Percentiles rank a stretch among this genome's conserved stretches.
Evolutionary conservation across 108 stramenopile genomes (phyloP).

Genomic region (Skeletonema potamos): DNA sequence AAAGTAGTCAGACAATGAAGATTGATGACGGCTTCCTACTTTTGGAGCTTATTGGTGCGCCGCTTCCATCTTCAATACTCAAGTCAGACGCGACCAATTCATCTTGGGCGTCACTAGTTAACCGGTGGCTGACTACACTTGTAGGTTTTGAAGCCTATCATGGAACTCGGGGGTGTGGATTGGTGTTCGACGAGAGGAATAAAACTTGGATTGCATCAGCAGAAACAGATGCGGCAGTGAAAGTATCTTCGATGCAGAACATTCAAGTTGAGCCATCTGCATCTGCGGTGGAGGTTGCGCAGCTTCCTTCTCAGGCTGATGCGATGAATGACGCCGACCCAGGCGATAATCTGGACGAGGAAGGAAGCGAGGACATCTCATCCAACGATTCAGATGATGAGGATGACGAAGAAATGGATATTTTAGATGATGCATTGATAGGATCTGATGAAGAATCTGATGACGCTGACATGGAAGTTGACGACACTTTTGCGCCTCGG

Average conservation of each 20-base stretch:
- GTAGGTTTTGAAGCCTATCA: conserved; percentile 69
- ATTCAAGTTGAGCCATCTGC: conserved; percentile 43
- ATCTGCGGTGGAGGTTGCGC: conserved; percentile 42
- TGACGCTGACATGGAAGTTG: conserved; percentile 47
- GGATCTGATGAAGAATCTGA: conserved; percentile 41
- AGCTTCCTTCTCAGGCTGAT: conserved; percentile 11
- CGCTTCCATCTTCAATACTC: conserved; percentile 65
- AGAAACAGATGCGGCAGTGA: not conserved
- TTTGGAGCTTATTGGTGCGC: conserved; percentile 67
- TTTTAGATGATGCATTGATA: conserved; percentile 32
- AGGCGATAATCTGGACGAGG: conserved; percentile 10
- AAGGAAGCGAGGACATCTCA: conserved; percentile 25
- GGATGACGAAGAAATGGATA: conserved; percentile 68
- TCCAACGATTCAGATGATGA: conserved; percentile 33
- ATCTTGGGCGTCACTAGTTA: conserved; percentile 56
- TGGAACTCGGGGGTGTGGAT: conserved; percentile 67
- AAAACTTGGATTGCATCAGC: conserved; percentile 26
- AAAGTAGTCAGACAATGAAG: conserved; percentile 57
- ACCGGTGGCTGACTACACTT: conserved; percentile 62
- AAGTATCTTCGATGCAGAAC: conserved; percentile 19
- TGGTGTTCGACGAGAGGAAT: conserved; percentile 33
- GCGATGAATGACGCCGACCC: conserved; percentile 3
- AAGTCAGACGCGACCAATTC: conserved; percentile 11
- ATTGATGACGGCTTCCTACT: conserved; percentile 76
- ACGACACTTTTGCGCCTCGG: conserved; percentile 14